phyloP scores from a whole-genome alignment of 75 land plant genomes.

The Isoetes taiwanensis region DNA sequence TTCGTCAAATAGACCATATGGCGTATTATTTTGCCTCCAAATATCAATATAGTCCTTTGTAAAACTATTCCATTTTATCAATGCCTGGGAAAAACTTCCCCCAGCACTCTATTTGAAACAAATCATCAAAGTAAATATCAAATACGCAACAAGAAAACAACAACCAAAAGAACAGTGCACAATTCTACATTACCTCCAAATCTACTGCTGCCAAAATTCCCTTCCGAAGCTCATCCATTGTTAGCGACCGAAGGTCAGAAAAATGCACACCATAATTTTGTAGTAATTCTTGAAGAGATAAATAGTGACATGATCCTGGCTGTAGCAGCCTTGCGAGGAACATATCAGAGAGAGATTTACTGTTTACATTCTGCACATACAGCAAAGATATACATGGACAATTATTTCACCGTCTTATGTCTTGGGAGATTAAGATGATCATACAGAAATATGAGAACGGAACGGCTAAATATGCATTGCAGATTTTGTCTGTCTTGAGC shows the following conservation, averaged over 20 bases:
- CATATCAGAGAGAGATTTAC: constrained; percentile 38
- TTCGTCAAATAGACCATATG: constrained; percentile 46
- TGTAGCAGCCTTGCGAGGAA: constrained; percentile 63
- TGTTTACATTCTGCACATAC: constrained; percentile 44
- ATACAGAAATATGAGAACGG: background rate
- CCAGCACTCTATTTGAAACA: constrained; percentile 28
- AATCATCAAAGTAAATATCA: background rate
- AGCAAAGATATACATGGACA: background rate
- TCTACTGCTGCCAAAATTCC: constrained; percentile 44
- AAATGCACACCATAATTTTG: constrained; percentile 32
- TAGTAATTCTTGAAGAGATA: constrained; percentile 39
- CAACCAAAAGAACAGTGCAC: background rate
- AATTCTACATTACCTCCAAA: constrained; percentile 20
- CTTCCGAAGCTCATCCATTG: constrained; percentile 46
- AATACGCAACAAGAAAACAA: background rate
- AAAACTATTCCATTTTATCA: constrained; percentile 52
- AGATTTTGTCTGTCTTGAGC: background rate
- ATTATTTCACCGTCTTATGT: background rate
- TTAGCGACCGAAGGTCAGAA: constrained; percentile 41
- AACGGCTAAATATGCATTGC: background rate
- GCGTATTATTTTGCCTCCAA: constrained; percentile 54
- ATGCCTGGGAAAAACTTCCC: constrained; percentile 20
- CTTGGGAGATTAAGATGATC: background rate
- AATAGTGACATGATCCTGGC: constrained; percentile 50
- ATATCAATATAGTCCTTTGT: constrained; percentile 38